phyloP scores from a whole-genome alignment of 305 asterid genomes.

The Fraxinus sp. region DNA sequence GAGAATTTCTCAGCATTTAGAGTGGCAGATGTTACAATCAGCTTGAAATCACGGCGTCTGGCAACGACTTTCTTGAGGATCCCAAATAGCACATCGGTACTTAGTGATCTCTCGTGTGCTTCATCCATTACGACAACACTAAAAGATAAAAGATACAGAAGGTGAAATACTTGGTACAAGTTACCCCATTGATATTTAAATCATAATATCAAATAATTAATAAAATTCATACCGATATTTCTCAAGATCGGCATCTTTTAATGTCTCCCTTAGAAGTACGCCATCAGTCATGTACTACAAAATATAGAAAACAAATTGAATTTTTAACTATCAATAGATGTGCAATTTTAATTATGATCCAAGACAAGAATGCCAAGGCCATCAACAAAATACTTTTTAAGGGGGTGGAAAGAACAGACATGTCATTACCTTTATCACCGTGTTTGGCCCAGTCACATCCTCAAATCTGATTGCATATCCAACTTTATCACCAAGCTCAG shows the following conservation, averaged over 20 bases:
- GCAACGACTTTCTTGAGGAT: constrained; percentile 95
- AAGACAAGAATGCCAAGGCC: neutral
- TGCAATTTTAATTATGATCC: neutral
- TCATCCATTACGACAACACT: constrained; percentile 95
- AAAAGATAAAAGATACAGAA: constrained; percentile 24
- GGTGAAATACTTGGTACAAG: constrained; percentile 12
- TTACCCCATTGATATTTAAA: neutral
- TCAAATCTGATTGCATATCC: constrained; percentile 99
- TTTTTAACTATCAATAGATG: neutral
- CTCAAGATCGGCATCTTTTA: constrained; percentile 91
- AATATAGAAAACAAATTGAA: constrained; percentile 13
- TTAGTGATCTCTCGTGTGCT: constrained; percentile 94
- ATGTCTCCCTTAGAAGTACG: constrained; percentile 92
- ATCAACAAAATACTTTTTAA: neutral
- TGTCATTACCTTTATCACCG: constrained; percentile 77
- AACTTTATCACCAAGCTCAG: constrained; percentile 83
- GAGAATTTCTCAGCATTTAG: constrained; percentile 93
- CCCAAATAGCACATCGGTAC: constrained; percentile 92
- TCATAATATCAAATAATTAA: neutral
- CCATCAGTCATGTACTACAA: constrained; percentile 99
- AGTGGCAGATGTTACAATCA: constrained; percentile 96
- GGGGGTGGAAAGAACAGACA: constrained; percentile 8
- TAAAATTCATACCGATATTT: constrained; percentile 72
- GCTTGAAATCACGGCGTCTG: constrained; percentile 93
- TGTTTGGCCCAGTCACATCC: constrained; percentile 89